Evolutionary conservation across 192 early-diverging fungal species (phyloP), one percentile per base, ranked within the genome.

Genomic region (Backusella macrospora): DNA sequence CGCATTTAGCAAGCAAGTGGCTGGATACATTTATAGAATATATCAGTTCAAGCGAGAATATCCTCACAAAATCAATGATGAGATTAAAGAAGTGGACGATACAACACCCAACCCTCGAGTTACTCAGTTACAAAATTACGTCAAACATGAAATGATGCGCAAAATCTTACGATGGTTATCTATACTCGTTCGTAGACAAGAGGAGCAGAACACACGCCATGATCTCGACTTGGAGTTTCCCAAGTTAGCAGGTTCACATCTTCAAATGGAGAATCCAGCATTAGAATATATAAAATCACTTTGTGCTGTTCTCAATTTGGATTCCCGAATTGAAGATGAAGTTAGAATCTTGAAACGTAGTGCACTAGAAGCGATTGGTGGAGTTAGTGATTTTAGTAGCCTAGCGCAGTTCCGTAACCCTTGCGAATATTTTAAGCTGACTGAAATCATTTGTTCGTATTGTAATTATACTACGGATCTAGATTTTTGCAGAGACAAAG

Each of bases 401-500:
- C 87, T 92, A 47, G 89, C 98, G 0, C 78, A 87, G 67, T 97
- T 97, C 80, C 75, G 82, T 62, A 94, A 95, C 70, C 95, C 96
- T 0, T 96, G 94, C 78, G 89, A 93, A 70, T 88, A 87, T 15
- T 86, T 96, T 76, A 82, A 90, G 15, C 73, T 99, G 14, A 80
- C 87, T 6, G 92, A 92, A 16, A 90, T 97, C 14, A 91, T 96
- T 52, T 99, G 98, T 80, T 88, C 89, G 67, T 93, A 90, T 70
- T 99, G 98, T 79, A 92, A 92, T 74, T 89, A 90, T 72, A 88
- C 88, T 67, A 83, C 90, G 10, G 96, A 99, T 81, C 78, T 98
- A 74, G 98, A 99, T 80, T 89, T 99, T 71, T 95, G 92, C 68
- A 89, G 96, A 42, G 94, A 97, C 66, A 83, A 83, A 26, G 86